Base-by-base conservation (phyloP, 2,329 filamentous ascomycete genomes). In the Acarospora socialis region DNA sequence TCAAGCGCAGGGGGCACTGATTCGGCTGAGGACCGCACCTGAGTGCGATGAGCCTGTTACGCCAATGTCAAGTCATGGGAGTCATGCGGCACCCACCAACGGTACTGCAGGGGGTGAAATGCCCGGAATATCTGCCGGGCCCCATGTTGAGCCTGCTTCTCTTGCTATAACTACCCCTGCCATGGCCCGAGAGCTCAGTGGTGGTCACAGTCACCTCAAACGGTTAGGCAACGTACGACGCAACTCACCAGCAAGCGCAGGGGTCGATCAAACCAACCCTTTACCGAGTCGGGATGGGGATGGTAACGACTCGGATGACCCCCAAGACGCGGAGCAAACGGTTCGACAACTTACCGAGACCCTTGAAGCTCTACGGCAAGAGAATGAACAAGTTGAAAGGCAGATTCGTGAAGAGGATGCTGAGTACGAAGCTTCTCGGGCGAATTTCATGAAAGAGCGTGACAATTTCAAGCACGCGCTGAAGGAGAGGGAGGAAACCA, bases 401-500 rank as follows among this genome's bases (percentile, higher is more conserved):
- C 70, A 82, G 47, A 76, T 81, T 15, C 62, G 49, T 10, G 59
- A 63, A 33, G 81, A 86, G 40, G 74, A 81, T 34, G 71, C 73
- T 21, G 81, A 87, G 32, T 73, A 73, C 37, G 71, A 70, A 42
- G 61, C 66, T n/a, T 57, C 70, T 32, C 59, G 81, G 42, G 30
- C 36, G 22, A 73, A 81, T 26, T 52, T 93, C 19, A 72, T 77
- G 33, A 74, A 74, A 36, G 82, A 92, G 46, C 78, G 82, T 37
- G 81, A 92, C 43, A 70, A 77, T 30, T 74, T 93, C 51, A 77
- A 70, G 46, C 76, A 77, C 39, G 68, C 76, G 13, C 65, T 90
- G 33, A 90, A 81, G 51, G 82, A 92, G 48, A 93, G 92, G 53
- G 87, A 95, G 42, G 83, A 92, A 47, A 80, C 77, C 30, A 94